Evolutionary conservation across 23 red algal genomes (phyloP), one percentile per base, ranked within the genome.

Genomic region (Pyropia haitanensis): DNA sequence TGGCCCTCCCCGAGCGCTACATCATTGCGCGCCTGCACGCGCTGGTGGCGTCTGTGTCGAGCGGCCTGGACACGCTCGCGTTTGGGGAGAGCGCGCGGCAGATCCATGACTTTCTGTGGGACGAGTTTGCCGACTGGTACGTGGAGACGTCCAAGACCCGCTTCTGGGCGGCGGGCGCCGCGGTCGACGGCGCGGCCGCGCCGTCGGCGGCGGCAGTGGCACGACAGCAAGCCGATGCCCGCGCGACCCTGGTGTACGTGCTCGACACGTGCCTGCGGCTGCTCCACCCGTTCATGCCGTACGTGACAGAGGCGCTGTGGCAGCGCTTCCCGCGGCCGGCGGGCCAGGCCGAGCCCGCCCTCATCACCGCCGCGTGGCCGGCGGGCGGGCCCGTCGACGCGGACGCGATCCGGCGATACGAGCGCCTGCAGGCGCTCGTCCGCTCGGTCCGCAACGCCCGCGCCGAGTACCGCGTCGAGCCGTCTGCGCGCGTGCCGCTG

Each of bases 121-220:
- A 97, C 79, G 93, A 97, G 33, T 97, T 97, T 68, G 93, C 93
- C 1, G 93, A 97, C 56, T 97, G 93, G 93, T 97, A 97, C 54
- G 74, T 97, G 26, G 93, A 97, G 79, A 70, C 77, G n/a, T 65
- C 84, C 52, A 97, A 97, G 61, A 88, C 79, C 31, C 70, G 84
- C 25, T 68, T 89, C 51, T 70, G 75, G 53, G 39, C 39, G 39
- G 39, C 39, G 4, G 39, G 39, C 10, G 58, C 44, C 14, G 26
- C 20, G 19, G 26, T 6, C 0, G 63, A 66, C 18, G 71, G 49
- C 24, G 71, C 30, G 1, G 65, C 80, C 13, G 54, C 58, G 10
- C 34, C 27, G 0, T 49, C 77, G 30, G 58, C 34, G 5, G 77
- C 32, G 27, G 39, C 2, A 1, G 39, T 46, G 39, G 39, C 39